These are phyloP conservation scores for Echria macrotheca DNA, from an alignment of 495 filamentous ascomycete genomes.

Conservation along the genomic window DNA sequence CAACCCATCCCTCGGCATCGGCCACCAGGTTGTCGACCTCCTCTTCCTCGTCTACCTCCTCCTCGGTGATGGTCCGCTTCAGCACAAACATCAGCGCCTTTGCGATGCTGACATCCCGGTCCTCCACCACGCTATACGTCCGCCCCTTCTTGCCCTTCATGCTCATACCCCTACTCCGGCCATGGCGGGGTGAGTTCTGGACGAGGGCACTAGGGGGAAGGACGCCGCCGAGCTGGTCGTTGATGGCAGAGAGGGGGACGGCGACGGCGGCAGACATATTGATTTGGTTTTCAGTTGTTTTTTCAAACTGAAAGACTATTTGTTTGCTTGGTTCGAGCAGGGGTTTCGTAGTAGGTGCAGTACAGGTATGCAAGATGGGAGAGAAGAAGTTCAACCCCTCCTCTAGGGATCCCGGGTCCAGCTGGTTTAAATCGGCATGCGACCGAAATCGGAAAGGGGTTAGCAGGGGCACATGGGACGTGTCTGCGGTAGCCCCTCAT, in stretches of 20 bases:
- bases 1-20: slow-evolving; percentile 38
- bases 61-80: slow-evolving; percentile 34
- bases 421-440: background rate
- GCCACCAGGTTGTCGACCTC: slow-evolving; percentile 34
- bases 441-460: slow-evolving; percentile 11
- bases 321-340: background rate
- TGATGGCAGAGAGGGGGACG: slow-evolving; percentile 28
- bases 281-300: no score
- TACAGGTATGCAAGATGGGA: background rate
- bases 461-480: background rate
- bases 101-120: slow-evolving; percentile 34
- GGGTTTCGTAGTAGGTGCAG: background rate
- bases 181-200: slow-evolving; percentile 39
- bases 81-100: slow-evolving; percentile 41
- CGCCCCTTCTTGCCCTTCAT: slow-evolving; percentile 32
- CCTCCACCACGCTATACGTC: slow-evolving; percentile 38
- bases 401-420: background rate
- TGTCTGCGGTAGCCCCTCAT: slow-evolving; percentile 8
- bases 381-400: background rate
- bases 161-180: slow-evolving; percentile 39
- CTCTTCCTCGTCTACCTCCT: slow-evolving; percentile 32
- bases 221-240: slow-evolving; percentile 33
- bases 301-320: no score
- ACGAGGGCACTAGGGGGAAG: slow-evolving; percentile 39
- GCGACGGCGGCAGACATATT: slow-evolving; percentile 33